Conservation (phyloP, 768 basidiomycete species). For the Cystofilobasidium capitatum region DNA sequence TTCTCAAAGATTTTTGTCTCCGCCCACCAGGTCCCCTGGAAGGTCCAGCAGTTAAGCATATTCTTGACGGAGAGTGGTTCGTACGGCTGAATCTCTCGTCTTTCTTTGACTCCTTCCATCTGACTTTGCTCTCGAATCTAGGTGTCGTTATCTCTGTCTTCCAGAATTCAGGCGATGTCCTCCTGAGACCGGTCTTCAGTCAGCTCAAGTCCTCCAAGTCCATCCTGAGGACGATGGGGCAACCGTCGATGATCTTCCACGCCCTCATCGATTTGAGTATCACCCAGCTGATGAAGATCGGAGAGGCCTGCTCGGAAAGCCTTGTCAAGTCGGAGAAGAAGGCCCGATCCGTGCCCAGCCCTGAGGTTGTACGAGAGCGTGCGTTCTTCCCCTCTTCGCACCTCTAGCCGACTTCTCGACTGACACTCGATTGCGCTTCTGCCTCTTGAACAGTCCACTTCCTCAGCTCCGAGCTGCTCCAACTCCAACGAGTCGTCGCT, state of each 20-base stretch:
- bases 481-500: conserved; percentile 63
- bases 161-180: conserved; percentile 42
- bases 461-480: conserved; percentile 60
- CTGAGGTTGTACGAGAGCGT: conserved; percentile 14
- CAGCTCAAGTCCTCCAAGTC: conserved; percentile 54
- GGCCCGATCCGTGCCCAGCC: conserved; percentile 5
- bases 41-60: conserved; percentile 3
- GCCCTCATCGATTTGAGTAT: conserved; percentile 61
- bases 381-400: not conserved
- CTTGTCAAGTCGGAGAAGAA: conserved; percentile 8
- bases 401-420: not conserved
- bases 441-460: conserved; percentile 54
- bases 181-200: conserved; percentile 49
- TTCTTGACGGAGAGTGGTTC: conserved; percentile 3
- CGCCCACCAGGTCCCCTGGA: not conserved
- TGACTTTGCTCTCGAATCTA: conserved; percentile 33
- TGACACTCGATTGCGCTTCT: not conserved
- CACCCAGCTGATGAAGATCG: conserved; percentile 56
- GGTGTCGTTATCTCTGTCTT: conserved; percentile 57
- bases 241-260: conserved; percentile 60
- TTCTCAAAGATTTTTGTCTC: not conserved
- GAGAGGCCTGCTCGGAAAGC: conserved; percentile 44
- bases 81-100: not conserved
- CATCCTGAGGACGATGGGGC: conserved; percentile 53
- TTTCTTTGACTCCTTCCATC: not conserved